phyloP scores from a whole-genome alignment of 305 asterid species.

The Solanum chacoense region DNA sequence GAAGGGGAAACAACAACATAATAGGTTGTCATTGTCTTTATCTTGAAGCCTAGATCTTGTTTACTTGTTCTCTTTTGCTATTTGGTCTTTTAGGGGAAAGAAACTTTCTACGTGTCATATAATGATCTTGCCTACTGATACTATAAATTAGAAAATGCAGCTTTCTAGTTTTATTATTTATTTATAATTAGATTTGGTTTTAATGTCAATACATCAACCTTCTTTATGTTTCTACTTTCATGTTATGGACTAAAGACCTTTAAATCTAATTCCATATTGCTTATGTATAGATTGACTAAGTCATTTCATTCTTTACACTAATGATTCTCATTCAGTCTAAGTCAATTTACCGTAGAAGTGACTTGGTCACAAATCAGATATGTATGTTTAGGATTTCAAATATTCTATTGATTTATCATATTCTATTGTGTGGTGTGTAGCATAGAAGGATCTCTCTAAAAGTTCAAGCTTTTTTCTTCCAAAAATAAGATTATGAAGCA shows the following conservation, averaged over 20 bases:
- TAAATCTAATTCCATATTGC: neutral
- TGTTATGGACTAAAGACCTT: neutral
- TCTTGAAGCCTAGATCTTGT: no score
- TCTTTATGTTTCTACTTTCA: neutral
- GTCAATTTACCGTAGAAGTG: no score
- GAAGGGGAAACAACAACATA: no score
- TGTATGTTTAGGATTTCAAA: no score
- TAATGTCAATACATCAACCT: neutral
- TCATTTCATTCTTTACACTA: no score
- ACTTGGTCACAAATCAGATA: no score
- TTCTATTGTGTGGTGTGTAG: neutral
- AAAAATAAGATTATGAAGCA: neutral
- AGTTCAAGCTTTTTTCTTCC: neutral
- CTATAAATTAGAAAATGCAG: neutral
- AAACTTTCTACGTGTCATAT: no score
- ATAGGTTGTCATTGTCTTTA: no score
- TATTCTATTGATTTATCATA: neutral
- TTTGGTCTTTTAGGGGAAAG: no score
- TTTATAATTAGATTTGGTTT: neutral
- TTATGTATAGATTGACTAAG: neutral
- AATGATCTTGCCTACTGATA: neutral
- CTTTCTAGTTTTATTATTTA: neutral
- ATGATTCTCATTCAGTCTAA: no score
- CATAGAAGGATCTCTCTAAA: neutral
- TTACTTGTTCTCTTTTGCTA: no score